A percentile compares a stretch with the other conserved stretches of the same genome.
These are phyloP conservation scores for Phytophthora sansomeana DNA, from an alignment of 352 stramenopile species.

Conservation along the genomic window DNA sequence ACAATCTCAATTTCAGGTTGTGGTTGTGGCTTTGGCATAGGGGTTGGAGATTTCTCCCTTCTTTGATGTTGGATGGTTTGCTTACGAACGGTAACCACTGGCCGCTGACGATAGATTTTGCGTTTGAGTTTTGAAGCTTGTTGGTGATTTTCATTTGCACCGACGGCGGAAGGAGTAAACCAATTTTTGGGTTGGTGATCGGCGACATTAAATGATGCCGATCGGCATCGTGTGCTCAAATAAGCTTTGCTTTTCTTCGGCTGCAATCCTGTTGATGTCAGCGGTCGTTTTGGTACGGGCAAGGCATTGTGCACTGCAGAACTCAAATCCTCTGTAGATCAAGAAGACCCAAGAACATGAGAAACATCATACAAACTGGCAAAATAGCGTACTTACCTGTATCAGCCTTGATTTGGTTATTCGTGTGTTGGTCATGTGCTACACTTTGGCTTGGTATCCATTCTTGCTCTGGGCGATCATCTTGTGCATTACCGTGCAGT, in stretches of 20 bases:
- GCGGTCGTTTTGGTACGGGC: slow-evolving; percentile 26
- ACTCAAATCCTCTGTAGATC: slow-evolving; percentile 3
- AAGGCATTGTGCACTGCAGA: slow-evolving; percentile 31
- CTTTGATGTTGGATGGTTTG: slow-evolving; percentile 2
- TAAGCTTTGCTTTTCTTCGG: slow-evolving; percentile 27
- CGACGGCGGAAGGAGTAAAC: slow-evolving; percentile 25
- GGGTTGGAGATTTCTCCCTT: not conserved
- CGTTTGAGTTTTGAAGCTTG: slow-evolving; percentile 12
- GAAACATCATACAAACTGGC: not conserved
- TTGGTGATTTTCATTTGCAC: not conserved
- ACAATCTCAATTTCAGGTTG: slow-evolving; percentile 7
- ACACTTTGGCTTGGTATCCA: not conserved
- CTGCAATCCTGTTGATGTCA: slow-evolving; percentile 19
- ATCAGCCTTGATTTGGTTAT: slow-evolving; percentile 19
- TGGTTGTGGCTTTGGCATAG: not conserved
- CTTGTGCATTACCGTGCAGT: slow-evolving; percentile 6
- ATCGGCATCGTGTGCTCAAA: slow-evolving; percentile 19
- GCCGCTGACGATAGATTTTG: slow-evolving; percentile 16
- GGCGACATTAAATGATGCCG: slow-evolving; percentile 14
- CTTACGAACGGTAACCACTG: not conserved
- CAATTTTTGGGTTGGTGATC: slow-evolving; percentile 34
- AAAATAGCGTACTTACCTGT: slow-evolving; percentile 12
- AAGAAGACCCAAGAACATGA: not conserved
- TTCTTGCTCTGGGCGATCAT: slow-evolving; percentile 12
- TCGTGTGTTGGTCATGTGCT: slow-evolving; percentile 2